Conservation (phyloP, 23 red algal species). For the Agarophyton chilense region DNA sequence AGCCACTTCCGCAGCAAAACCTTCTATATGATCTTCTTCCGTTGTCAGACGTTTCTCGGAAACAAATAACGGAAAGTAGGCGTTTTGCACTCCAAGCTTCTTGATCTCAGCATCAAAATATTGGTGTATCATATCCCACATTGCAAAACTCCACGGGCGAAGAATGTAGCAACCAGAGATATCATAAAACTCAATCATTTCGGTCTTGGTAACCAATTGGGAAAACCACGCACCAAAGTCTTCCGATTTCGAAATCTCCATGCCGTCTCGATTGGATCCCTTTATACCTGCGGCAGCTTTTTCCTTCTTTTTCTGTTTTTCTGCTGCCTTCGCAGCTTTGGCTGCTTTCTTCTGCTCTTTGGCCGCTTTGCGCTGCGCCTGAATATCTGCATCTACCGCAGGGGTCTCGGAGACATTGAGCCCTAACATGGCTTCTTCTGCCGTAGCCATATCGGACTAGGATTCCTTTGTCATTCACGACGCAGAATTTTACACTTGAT, state of each 20-base stretch:
- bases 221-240: constrained; percentile 95
- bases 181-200: constrained; percentile 99
- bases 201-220: constrained; percentile 91
- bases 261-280: constrained; percentile 79
- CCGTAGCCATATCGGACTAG: constrained; percentile 36
- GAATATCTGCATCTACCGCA: neutral
- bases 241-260: constrained; percentile 83
- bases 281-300: constrained; percentile 33
- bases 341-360: constrained; percentile 49
- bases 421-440: constrained; percentile 50
- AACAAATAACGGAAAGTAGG: constrained; percentile 98
- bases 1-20: constrained; percentile 98
- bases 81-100: constrained; percentile 95
- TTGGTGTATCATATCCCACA: constrained; percentile 92
- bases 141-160: constrained; percentile 87
- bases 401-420: constrained; percentile 23
- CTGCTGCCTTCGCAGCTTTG: constrained; percentile 50
- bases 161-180: constrained; percentile 98
- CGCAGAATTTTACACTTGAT: too few species aligned
- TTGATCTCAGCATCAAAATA: constrained; percentile 96
- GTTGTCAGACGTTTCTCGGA: constrained; percentile 73
- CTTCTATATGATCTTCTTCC: constrained; percentile 96
- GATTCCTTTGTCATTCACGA: neutral
- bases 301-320: constrained; percentile 34
- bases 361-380: constrained; percentile 39